phyloP scores from a whole-genome alignment of 2,329 filamentous ascomycete species.

The Coniochaeta sp. region DNA sequence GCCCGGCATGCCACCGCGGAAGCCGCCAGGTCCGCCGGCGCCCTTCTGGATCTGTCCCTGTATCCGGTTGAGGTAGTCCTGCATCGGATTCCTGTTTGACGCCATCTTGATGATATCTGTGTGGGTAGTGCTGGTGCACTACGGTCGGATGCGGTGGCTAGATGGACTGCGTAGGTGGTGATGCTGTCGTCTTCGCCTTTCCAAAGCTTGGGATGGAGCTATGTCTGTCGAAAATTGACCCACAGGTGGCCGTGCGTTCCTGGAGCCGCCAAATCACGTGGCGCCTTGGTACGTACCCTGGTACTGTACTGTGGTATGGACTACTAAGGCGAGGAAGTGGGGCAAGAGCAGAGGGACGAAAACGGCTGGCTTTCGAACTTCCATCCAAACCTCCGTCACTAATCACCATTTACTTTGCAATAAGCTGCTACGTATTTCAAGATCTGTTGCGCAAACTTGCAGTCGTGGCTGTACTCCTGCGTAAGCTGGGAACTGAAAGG shows the following conservation, averaged over 20 bases:
- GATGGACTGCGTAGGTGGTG: not conserved
- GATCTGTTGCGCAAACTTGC: not conserved
- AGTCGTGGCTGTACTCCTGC: not conserved
- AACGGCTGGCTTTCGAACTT: not conserved
- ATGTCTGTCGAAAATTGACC: not conserved
- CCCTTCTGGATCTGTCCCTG: constrained; percentile 37
- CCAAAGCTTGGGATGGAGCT: constrained; percentile 1
- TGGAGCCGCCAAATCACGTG: not conserved
- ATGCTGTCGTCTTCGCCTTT: not conserved
- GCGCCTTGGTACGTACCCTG: not conserved
- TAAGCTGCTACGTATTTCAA: no score
- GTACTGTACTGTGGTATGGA: no score
- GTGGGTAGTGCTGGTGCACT: constrained; percentile 1
- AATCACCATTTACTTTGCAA: not conserved
- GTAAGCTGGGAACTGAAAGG: not conserved
- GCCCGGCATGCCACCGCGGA: constrained; percentile 34
- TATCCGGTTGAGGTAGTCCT: constrained; percentile 44
- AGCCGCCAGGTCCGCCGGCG: constrained; percentile 29
- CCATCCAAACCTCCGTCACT: not conserved
- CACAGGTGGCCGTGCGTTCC: not conserved
- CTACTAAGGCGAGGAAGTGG: no score
- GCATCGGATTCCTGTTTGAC: constrained; percentile 30
- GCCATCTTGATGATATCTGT: constrained; percentile 17
- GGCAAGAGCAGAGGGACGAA: not conserved
- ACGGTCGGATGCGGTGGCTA: not conserved